phyloP scores from a whole-genome alignment of 176 grass and related monocot species.

The Aegilops umbellulata region DNA sequence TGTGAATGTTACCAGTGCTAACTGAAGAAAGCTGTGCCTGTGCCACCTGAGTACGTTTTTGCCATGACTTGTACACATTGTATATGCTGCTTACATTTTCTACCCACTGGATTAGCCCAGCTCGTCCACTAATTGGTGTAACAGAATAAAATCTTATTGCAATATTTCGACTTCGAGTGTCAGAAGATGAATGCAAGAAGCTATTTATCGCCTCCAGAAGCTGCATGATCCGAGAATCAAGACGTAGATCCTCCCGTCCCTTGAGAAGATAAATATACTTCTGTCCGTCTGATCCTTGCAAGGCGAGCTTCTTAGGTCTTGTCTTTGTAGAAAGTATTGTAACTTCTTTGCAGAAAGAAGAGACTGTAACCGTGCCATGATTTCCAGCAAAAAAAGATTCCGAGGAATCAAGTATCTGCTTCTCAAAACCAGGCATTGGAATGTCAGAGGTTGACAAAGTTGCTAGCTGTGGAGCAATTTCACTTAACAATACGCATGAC shows the following conservation, averaged over 20 bases:
- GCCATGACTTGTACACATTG: constrained; percentile 96
- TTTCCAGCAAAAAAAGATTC: constrained; percentile 41
- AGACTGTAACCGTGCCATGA: constrained; percentile 64
- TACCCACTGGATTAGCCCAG: constrained; percentile 96
- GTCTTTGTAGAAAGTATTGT: constrained; percentile 96
- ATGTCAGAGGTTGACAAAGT: constrained; percentile 79
- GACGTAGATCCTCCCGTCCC: constrained; percentile 91
- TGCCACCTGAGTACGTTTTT: constrained; percentile 71
- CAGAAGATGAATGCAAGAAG: constrained; percentile 54
- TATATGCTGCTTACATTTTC: constrained; percentile 97
- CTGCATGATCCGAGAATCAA: constrained; percentile 98
- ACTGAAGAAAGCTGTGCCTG: constrained; percentile 73
- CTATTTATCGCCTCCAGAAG: constrained; percentile 88
- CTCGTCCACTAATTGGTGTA: constrained; percentile 88
- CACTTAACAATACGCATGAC: constrained; percentile 74
- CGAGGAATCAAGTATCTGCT: constrained; percentile 68
- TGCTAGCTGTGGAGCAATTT: constrained; percentile 84
- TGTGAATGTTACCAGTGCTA: constrained; percentile 54
- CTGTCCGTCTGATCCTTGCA: constrained; percentile 89
- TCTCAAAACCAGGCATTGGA: constrained; percentile 99
- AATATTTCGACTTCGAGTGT: constrained; percentile 66
- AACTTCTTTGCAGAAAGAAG: constrained; percentile 82
- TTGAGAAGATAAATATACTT: constrained; percentile 98
- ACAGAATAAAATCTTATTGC: constrained; percentile 86
- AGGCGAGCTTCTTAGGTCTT: constrained; percentile 88